A percentile compares a stretch with the other conserved stretches of the same genome.
Evolutionary conservation across 345 rosid genomes (phyloP).

Genomic region (Streptanthus diversifolius): DNA sequence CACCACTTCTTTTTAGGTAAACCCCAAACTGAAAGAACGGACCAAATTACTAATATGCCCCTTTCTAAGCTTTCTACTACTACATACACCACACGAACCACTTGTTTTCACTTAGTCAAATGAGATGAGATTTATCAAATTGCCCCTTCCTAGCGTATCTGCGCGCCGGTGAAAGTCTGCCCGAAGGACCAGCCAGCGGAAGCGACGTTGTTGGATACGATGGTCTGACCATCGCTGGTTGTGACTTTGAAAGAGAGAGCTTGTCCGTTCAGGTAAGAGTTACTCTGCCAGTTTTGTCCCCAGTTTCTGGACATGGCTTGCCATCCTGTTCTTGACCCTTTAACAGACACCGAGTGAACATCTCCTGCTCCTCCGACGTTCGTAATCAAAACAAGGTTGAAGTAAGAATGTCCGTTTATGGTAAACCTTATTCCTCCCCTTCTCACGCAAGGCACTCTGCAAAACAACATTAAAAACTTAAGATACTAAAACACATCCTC

Average conservation of each 20-base stretch:
- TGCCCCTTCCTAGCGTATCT: constrained; percentile 37
- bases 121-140: not conserved
- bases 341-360: constrained; percentile 53
- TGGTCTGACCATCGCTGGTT: constrained; percentile 60
- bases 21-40: constrained; percentile 15
- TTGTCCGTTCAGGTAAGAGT: constrained; percentile 64
- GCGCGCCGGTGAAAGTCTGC: constrained; percentile 62
- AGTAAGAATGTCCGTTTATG: constrained; percentile 77
- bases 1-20: constrained; percentile 18
- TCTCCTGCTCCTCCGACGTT: constrained; percentile 88
- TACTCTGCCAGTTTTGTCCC: constrained; percentile 90
- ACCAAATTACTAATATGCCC: constrained; percentile 22
- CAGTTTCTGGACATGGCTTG: constrained; percentile 78
- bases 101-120: not conserved
- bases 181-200: constrained; percentile 78
- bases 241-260: constrained; percentile 73
- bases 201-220: constrained; percentile 57
- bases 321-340: constrained; percentile 74
- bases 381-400: constrained; percentile 66
- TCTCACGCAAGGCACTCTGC: constrained; percentile 66
- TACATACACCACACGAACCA: not conserved
- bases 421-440: constrained; percentile 74
- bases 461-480: not conserved
- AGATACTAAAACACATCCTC: not conserved
- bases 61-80: constrained; percentile 5